phyloP scores from a whole-genome alignment of 169 alveolate genomes.

The Plasmodium cynomolgi region DNA sequence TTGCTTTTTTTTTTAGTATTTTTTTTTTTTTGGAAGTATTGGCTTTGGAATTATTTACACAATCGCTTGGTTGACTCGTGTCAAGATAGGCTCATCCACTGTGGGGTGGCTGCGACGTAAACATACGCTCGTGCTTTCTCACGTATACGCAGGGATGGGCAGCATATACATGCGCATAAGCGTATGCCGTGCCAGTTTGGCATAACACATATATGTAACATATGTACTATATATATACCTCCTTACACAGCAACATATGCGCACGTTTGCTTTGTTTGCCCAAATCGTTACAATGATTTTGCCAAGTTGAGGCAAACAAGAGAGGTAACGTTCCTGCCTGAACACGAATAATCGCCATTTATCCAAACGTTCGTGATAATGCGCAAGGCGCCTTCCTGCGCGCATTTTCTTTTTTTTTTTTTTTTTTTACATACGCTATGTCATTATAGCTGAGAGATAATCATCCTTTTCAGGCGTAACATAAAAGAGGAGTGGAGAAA shows the following conservation, averaged over 20 bases:
- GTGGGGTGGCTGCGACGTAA: not conserved
- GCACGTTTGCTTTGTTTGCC: not conserved
- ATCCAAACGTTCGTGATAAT: not conserved
- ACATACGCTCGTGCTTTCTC: not conserved
- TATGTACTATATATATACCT: not conserved
- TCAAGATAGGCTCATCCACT: not conserved
- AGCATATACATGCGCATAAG: not conserved
- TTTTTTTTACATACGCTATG: not conserved
- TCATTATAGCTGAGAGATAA: not conserved
- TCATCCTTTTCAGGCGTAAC: not conserved
- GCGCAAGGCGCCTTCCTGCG: not conserved
- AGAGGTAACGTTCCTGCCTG: not conserved
- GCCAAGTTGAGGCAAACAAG: not conserved
- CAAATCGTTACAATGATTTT: not conserved
- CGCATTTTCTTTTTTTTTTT: not conserved
- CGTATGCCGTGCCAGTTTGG: not conserved
- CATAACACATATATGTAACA: not conserved
- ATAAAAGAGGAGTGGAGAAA: not conserved
- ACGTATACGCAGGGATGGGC: not conserved
- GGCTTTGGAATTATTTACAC: not conserved
- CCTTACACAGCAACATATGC: not conserved
- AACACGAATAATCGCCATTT: not conserved
- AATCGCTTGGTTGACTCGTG: not conserved
- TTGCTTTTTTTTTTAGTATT: not conserved
- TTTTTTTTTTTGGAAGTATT: not conserved